Percentiles rank a stretch among this genome's conserved stretches.
phyloP scores from a whole-genome alignment of 495 filamentous ascomycete genomes.

The Bryoglossum gracile region DNA sequence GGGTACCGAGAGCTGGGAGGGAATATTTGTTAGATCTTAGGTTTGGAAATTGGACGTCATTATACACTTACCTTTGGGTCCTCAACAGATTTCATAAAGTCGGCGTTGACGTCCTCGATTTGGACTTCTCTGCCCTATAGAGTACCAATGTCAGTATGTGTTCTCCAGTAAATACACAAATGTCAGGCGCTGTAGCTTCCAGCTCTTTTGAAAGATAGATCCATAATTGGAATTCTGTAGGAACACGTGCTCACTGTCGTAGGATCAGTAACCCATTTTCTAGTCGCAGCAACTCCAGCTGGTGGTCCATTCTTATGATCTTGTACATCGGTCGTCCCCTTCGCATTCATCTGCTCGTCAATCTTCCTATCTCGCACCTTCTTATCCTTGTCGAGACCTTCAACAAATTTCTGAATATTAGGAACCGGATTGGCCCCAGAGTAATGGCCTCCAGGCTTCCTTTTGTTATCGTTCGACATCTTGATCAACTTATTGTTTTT shows the following conservation, averaged over 20 bases:
- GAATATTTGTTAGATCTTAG: conserved; percentile 36
- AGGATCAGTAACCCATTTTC: conserved; percentile 76
- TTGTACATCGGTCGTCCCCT: conserved; percentile 30
- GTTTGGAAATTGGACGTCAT: no score
- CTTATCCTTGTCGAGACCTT: conserved; percentile 70
- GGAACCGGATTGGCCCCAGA: conserved; percentile 71
- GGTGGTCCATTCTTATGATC: conserved; percentile 35
- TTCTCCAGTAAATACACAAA: no score
- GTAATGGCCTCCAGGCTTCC: conserved; percentile 42
- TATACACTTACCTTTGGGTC: conserved; percentile 51
- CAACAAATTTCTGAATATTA: conserved; percentile 78
- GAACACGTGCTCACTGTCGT: no score
- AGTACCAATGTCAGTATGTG: no score
- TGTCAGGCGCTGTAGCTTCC: no score
- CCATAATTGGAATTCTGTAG: no score
- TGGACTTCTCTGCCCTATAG: conserved; percentile 77
- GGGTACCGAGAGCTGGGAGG: conserved; percentile 63
- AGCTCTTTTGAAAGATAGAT: no score
- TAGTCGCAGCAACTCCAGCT: conserved; percentile 35
- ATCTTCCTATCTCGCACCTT: conserved; percentile 62
- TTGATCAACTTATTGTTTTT: no score
- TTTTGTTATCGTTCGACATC: conserved; percentile 19
- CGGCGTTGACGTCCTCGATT: conserved; percentile 71
- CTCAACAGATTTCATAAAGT: conserved; percentile 63
- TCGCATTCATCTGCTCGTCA: conserved; percentile 43